Conservation (phyloP, 2,329 filamentous ascomycete genomes). For the Whalleya microplaca region DNA sequence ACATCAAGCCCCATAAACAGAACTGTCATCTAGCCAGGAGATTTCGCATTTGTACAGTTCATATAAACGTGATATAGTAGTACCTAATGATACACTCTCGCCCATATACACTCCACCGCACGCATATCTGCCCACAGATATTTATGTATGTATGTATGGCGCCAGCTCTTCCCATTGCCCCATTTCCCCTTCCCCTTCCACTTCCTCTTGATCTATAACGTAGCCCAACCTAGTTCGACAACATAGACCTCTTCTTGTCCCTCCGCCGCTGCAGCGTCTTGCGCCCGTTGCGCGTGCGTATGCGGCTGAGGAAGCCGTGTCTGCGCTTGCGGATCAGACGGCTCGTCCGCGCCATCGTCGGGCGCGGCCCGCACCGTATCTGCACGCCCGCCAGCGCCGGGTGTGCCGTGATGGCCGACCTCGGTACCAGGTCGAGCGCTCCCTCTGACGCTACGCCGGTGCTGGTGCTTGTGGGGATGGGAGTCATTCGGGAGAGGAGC, state of each 20-base stretch:
- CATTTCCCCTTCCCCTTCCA: neutral
- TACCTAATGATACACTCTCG: neutral
- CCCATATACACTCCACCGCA: no score
- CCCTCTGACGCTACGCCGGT: slow-evolving; percentile 18
- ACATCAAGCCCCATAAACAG: neutral
- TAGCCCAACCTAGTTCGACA: slow-evolving; percentile 46
- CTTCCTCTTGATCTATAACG: slow-evolving; percentile 40
- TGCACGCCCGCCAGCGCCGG: slow-evolving; percentile 55
- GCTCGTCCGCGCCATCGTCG: slow-evolving; percentile 59
- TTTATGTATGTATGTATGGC: no score
- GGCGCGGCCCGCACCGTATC: slow-evolving; percentile 61
- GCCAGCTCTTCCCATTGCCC: neutral
- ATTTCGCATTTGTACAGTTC: neutral
- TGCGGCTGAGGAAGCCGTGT: slow-evolving; percentile 59
- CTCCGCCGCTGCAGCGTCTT: slow-evolving; percentile 56
- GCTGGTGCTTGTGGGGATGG: slow-evolving; percentile 23
- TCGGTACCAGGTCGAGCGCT: slow-evolving; percentile 50
- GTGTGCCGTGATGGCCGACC: slow-evolving; percentile 52
- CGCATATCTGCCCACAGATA: neutral
- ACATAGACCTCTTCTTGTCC: slow-evolving; percentile 54
- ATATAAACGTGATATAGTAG: neutral
- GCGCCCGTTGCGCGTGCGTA: slow-evolving; percentile 54
- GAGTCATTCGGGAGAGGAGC: slow-evolving; percentile 23
- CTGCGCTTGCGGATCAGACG: slow-evolving; percentile 62
- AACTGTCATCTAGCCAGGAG: neutral